A percentile compares a stretch with the other conserved stretches of the same genome.
Conservation (phyloP, 495 filamentous ascomycete genomes). For the Glarea lozoyensis region DNA sequence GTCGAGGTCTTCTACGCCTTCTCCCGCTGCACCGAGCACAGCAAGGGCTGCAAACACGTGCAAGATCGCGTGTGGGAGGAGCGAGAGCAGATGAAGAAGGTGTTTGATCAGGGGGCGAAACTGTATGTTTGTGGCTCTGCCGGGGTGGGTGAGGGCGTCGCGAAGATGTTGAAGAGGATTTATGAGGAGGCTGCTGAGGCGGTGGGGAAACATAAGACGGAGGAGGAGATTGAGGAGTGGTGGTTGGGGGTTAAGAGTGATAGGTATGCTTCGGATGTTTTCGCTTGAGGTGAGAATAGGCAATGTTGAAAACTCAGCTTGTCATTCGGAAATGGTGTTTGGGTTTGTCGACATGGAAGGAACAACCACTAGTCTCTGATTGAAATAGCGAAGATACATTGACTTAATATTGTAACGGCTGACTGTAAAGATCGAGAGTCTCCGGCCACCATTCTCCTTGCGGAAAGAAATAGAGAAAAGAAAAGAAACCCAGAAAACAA, state of each 20-base stretch:
- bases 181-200: conserved; percentile 24
- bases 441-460: no score
- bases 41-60: conserved; percentile 44
- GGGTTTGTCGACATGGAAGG: no score
- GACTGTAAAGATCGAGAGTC: no score
- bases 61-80: conserved; percentile 52
- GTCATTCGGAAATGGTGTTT: background rate
- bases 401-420: no score
- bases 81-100: conserved; percentile 35
- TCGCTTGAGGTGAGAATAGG: conserved; percentile 28
- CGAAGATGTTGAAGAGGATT: conserved; percentile 40
- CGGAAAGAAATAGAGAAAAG: no score
- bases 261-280: conserved; percentile 61
- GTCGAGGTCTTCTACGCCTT: conserved; percentile 51
- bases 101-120: conserved; percentile 52
- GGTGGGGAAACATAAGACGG: conserved; percentile 28
- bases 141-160: conserved; percentile 51
- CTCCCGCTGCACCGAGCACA: conserved; percentile 28
- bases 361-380: no score
- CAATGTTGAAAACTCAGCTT: background rate
- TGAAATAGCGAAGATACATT: no score
- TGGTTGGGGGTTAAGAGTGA: conserved; percentile 50
- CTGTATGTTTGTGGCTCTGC: conserved; percentile 61
- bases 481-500: no score
- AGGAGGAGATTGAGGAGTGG: conserved; percentile 40